Evolutionary conservation across 108 stramenopile species (phyloP).

Genomic region (Cyclotella distinguenda): DNA sequence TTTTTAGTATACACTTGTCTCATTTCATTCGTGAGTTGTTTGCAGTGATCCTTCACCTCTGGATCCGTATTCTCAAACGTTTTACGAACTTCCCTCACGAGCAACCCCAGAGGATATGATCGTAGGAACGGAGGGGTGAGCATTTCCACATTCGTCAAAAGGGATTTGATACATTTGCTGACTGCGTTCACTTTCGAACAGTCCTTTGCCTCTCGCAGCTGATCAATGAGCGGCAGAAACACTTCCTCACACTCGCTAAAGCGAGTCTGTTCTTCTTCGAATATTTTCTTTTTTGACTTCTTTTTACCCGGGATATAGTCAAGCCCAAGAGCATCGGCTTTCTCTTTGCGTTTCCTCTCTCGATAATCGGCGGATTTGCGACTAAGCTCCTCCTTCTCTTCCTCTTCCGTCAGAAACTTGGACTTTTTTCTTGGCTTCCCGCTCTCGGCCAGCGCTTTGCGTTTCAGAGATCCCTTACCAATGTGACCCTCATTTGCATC

Average conservation of each 20-base stretch:
- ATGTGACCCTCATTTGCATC: constrained; percentile 6
- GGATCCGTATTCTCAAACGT: constrained; percentile 39
- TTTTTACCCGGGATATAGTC: constrained; percentile 20
- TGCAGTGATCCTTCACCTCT: constrained; percentile 41
- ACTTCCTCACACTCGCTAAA: constrained; percentile 49
- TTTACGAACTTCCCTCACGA: constrained; percentile 47
- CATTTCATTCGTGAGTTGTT: constrained; percentile 47
- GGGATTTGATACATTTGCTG: constrained; percentile 20
- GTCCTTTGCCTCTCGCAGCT: constrained; percentile 31
- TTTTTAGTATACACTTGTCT: constrained; percentile 49
- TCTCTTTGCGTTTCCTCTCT: constrained; percentile 19
- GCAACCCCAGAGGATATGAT: constrained; percentile 41
- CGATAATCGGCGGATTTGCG: constrained; percentile 6
- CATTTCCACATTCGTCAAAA: constrained; percentile 32
- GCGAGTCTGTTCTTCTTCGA: constrained; percentile 17
- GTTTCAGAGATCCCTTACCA: constrained; percentile 11
- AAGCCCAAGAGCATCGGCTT: constrained; percentile 16
- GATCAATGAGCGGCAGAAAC: constrained; percentile 46
- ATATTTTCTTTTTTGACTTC: constrained; percentile 13
- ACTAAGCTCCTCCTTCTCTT: constrained; percentile 24
- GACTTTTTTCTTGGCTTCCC: constrained; percentile 27
- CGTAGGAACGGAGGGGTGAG: constrained; percentile 52
- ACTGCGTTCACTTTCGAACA: constrained; percentile 28
- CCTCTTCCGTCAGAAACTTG: constrained; percentile 24
- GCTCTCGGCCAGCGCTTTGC: constrained; percentile 7